Conservation (phyloP, 2,329 filamentous ascomycete species). For the Colletotrichum cereale region DNA sequence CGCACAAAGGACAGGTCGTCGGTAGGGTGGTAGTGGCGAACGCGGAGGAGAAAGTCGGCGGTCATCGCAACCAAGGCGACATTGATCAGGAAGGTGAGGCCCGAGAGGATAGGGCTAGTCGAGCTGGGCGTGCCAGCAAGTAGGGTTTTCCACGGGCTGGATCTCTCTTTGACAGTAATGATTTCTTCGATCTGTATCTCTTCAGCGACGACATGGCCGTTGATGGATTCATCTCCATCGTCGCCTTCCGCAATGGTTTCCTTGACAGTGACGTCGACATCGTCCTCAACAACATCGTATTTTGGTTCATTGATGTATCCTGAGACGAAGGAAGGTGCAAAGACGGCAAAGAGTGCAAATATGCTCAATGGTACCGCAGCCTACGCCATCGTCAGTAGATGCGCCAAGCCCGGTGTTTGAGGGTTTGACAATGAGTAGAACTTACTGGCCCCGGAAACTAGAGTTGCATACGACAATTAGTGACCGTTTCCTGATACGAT, state of each 20-base stretch:
- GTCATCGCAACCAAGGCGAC: constrained; percentile 75
- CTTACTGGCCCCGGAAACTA: constrained; percentile 49
- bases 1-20: constrained; percentile 87
- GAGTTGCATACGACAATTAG: constrained; percentile 15
- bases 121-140: constrained; percentile 82
- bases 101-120: constrained; percentile 74
- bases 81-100: constrained; percentile 80
- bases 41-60: constrained; percentile 83
- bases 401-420: not conserved
- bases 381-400: constrained; percentile 36
- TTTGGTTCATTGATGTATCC: constrained; percentile 69
- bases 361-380: constrained; percentile 47
- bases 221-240: constrained; percentile 51
- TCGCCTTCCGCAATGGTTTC: constrained; percentile 56
- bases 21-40: constrained; percentile 75
- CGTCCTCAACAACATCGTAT: constrained; percentile 70
- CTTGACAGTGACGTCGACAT: constrained; percentile 68
- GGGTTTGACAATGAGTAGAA: constrained; percentile 11
- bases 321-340: constrained; percentile 72
- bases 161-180: constrained; percentile 68
- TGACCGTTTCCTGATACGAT: constrained; percentile 5
- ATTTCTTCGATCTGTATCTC: constrained; percentile 75
- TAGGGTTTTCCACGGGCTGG: constrained; percentile 73
- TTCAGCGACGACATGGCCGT: constrained; percentile 55
- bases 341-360: constrained; percentile 74